Evolutionary conservation across 169 alveolate species (phyloP), one percentile per base, ranked within the genome.

Genomic region (Eimeria praecox): DNA sequence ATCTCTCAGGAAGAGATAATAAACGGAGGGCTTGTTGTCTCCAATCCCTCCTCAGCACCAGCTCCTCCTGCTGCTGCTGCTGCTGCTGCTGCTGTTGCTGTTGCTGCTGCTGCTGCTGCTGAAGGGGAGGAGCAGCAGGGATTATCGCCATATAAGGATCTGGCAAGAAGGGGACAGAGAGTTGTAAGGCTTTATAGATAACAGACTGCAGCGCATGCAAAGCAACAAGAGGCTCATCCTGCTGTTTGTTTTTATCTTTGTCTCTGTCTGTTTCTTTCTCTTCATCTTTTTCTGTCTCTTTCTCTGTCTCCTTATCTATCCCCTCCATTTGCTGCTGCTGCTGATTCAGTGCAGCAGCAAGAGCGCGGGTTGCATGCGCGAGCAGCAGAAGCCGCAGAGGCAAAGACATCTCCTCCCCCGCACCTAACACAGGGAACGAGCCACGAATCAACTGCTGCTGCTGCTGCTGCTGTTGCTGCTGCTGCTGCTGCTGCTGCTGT

Each of bases 381-480:
- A 80, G 66, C 66, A 80, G 64, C 62, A 46, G 42, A 42, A 80
- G 71, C 69, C 90, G 90, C 62, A 80, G 18, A 1, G 90, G 90
- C 14, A 80, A 46, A n/a, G 90, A 80, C 71, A 80, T 30, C 14
- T 80, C 90, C 9, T 44, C 64, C 27, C 69, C 90, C 30, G 59
- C 90, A 33, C 71, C 77, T 27, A 56, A 33, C 9, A 56, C 92
- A 16, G 92, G 77, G 66, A 85, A 56, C 14, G 92, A 54, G 35
- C 77, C 92, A 38, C 66, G 73, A 62, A 54, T 38, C 56, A 33
- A 42, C 77, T n/a, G 92, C 78, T 54, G 78, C 77, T 54, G 92
- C 92, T 56, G 92, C 77, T 85, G 92, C 73, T 85, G 78, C 64
- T 85, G 73, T 42, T 80, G 90, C 90, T 77, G 87, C 90, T 80